Evolutionary conservation across 306 rosid species (phyloP), one percentile per base, ranked within the genome.

Genomic region (Trifolium subterraneum): DNA sequence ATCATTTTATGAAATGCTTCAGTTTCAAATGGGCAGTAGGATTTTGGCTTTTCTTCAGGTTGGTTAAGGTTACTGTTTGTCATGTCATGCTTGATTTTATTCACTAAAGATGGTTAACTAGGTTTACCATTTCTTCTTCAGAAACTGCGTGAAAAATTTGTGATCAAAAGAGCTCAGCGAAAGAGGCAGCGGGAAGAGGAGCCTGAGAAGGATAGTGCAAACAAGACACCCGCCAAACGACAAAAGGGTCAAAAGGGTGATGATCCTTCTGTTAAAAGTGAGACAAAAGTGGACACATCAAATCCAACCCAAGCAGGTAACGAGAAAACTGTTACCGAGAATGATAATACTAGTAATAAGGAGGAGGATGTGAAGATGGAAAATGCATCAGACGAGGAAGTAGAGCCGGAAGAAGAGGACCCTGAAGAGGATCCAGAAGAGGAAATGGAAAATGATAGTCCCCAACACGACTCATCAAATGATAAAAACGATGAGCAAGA

Each of bases 1-100:
- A 79, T 80, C 97, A n/a, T 82, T 92, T 27, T 80, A 87, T 88
- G 99, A 95, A 89, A 95, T 92, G 99, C 91, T 95, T 84, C 99
- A 95, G 83, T 92, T 84, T 86, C 97, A 88, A 86, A 90, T 95
- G 98, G 99, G 99, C 54, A 73, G 81, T 82, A 87, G 86, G 51
- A 83, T 95, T 75, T 83, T 95, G 70, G 61, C 92, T 75, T 92
- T 95, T 86, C 90, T 95, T 62, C 96, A 92, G 99, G 99, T 90
- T 78, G 54, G 93, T 84, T 64, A 38, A 70, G 42, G 38, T 70
- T 10, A 18, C 39, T 61, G 56, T 38, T 27, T 74, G 39, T 29
- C 16, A 31, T 0, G 11, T 47, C 48, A 63, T 74, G 25, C 54
- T 22, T 66, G 74, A 63, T 33, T 84, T 64, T 14, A 63, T 84